phyloP scores from a whole-genome alignment of 2,329 filamentous ascomycete species.

The Fusarium illudens region DNA sequence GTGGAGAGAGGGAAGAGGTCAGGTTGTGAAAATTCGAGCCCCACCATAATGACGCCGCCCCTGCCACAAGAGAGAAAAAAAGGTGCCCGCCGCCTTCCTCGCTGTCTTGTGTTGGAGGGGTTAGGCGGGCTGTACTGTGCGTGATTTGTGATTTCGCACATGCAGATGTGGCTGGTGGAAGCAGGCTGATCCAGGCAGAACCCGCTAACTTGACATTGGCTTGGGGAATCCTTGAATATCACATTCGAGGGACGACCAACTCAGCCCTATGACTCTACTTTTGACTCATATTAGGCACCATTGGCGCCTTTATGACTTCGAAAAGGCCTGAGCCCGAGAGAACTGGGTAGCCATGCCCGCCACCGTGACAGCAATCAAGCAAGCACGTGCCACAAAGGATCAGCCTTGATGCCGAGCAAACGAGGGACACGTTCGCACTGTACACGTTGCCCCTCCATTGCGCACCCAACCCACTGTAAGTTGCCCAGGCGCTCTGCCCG shows the following conservation, averaged over 20 bases:
- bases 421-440: conserved; percentile 33
- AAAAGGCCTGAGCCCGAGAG: conserved; percentile 5
- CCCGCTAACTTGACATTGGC: background rate
- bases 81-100: too few relatives aligned
- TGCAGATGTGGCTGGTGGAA: background rate
- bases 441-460: conserved; percentile 31
- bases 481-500: conserved; percentile 6
- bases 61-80: conserved; percentile 11
- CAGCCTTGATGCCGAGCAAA: background rate
- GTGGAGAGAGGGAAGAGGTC: conserved; percentile 39
- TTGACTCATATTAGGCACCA: conserved; percentile 1
- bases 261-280: background rate
- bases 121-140: conserved; percentile 22
- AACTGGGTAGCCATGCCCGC: conserved; percentile 17
- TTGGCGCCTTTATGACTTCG: background rate
- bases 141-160: background rate
- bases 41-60: conserved; percentile 50
- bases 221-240: background rate
- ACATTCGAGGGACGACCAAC: background rate
- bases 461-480: conserved; percentile 9
- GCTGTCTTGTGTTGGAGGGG: too few relatives aligned
- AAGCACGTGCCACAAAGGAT: conserved; percentile 23
- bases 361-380: conserved; percentile 3
- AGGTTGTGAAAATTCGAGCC: conserved; percentile 53
- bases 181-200: conserved; percentile 14